Evolutionary conservation across 805 yeast species (phyloP).

Genomic region (Lipomyces chichibuensis): DNA sequence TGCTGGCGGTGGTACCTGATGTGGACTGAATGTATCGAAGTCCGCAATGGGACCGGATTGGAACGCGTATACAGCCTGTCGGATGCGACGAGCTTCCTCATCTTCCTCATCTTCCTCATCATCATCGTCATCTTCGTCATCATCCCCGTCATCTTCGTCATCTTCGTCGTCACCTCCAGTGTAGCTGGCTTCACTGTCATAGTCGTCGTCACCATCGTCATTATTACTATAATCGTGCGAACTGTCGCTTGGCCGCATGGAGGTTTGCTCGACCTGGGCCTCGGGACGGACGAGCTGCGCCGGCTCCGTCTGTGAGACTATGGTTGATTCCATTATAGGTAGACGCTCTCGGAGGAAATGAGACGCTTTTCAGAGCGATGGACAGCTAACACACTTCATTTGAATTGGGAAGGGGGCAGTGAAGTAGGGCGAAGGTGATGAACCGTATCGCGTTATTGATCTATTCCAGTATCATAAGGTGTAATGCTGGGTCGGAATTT

Average conservation of each 20-base stretch:
- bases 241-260: neutral
- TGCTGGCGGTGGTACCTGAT: neutral
- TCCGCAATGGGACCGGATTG: conserved; percentile 9
- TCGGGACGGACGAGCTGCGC: neutral
- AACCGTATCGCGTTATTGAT: neutral
- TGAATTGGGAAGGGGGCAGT: neutral
- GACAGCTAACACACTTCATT: neutral
- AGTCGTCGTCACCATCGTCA: neutral
- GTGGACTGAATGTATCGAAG: conserved; percentile 2
- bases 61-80: neutral
- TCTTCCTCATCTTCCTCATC: conserved; percentile 9
- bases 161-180: neutral
- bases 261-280: neutral
- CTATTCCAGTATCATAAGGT: neutral
- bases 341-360: neutral
- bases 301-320: neutral
- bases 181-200: neutral
- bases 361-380: neutral
- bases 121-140: conserved; percentile 9
- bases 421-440: neutral
- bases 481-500: too few species aligned
- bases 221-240: neutral
- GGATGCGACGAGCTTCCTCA: neutral
- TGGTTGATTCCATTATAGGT: neutral
- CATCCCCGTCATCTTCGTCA: neutral